Evolutionary conservation across 176 grass and related monocot species (phyloP), one percentile per base, ranked within the genome.

Genomic region (Oryza longistaminata): DNA sequence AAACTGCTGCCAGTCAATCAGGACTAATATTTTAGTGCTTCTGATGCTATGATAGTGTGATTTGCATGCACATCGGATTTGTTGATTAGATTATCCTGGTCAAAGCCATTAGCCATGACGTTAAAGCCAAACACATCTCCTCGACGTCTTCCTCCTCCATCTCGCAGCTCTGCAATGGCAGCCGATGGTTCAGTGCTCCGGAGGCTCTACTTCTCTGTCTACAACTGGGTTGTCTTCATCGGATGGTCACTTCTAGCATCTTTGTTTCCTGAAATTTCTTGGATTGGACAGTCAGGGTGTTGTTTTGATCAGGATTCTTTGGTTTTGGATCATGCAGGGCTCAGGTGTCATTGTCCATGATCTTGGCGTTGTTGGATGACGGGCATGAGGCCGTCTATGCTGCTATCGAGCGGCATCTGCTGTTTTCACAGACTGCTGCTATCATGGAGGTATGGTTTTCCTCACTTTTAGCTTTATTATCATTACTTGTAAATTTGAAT

Each of bases 201-300:
- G n/a, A 9, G 22, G n/a, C 46, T 85, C 9, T 69, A 85, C 82
- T 34, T 85, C 9, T 85, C 82, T n/a, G 1, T 69, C 14, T 85
- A 77, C 82, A 85, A 77, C 73, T 85, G 82, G 82, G 16, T 69
- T 48, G 1, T 16, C 73, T 77, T 85, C 48, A 68, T 69, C 3
- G 73, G 72, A 68, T 84, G 82, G 82, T 84, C 46, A 27, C 62
- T 55, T 68, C 27, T 40, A 55, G 31, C 11, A 70, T 26, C 33
- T 70, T 70, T 6, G 5, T 55, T 27, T 37, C 1, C 50, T 45
- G 11, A 3, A 16, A 13, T 52, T 22, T 85, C 64, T 29, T 42
- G 15, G 10, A 27, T n/a, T 77, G 33, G 4, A 21, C 44, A 17
- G n/a, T n/a, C n/a, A 17, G 15, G 15, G 11, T 7, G 11, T 35